These are phyloP conservation scores for Porphyrellus cyaneotinctus DNA, from an alignment of 768 basidiomycete species.

Conservation along the genomic window DNA sequence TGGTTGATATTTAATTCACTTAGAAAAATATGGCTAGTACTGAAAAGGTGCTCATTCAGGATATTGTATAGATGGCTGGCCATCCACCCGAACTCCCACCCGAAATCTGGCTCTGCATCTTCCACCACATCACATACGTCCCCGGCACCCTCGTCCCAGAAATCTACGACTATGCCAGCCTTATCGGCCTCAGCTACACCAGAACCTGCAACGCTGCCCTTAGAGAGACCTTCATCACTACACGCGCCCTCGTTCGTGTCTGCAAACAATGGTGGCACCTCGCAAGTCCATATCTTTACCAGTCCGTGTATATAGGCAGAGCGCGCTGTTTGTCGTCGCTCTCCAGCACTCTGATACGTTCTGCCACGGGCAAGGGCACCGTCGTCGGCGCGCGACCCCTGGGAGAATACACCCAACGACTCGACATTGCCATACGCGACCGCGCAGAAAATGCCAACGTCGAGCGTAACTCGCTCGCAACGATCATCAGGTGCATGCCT, in stretches of 20 bases:
- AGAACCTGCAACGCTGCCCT: constrained; percentile 3
- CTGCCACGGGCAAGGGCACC: constrained; percentile 7
- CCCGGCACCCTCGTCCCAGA: constrained; percentile 21
- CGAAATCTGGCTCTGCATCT: constrained; percentile 24
- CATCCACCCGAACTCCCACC: neutral
- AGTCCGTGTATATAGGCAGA: constrained; percentile 21
- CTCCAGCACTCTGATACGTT: constrained; percentile 9
- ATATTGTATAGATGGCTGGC: too few species aligned
- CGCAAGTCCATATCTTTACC: constrained; percentile 22
- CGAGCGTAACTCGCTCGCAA: constrained; percentile 7
- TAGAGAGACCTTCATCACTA: constrained; percentile 23
- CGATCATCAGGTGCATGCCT: constrained; percentile 15
- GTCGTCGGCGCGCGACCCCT: constrained; percentile 9
- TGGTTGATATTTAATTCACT: too few species aligned
- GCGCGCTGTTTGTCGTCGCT: constrained; percentile 19
- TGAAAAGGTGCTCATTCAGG: too few species aligned
- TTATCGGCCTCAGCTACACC: constrained; percentile 7
- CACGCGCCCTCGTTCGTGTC: constrained; percentile 26
- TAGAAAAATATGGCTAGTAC: too few species aligned
- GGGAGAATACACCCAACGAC: constrained; percentile 22
- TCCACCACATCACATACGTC: constrained; percentile 20
- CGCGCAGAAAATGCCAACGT: neutral
- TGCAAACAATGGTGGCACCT: constrained; percentile 30
- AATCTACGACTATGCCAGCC: constrained; percentile 16
- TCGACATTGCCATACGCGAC: constrained; percentile 27